Conservation (phyloP, 2,329 filamentous ascomycete genomes). For the Aureobasidium vineae region DNA sequence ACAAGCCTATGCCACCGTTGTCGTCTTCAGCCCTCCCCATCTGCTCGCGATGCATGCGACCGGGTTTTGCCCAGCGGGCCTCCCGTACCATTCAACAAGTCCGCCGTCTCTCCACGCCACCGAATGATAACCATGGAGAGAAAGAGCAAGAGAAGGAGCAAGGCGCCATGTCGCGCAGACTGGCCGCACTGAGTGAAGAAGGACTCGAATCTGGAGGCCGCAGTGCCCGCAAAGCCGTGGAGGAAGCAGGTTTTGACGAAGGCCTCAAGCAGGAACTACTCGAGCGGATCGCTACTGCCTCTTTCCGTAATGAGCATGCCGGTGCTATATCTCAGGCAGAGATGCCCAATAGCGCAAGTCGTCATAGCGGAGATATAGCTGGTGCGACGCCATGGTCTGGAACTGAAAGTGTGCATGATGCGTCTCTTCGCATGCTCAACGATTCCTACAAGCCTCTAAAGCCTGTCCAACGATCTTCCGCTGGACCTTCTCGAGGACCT, state of each 20-base stretch:
- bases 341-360: constrained; percentile 61
- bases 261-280: constrained; percentile 59
- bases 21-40: constrained; percentile 33
- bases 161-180: constrained; percentile 58
- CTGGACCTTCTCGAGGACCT: constrained; percentile 39
- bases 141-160: constrained; percentile 39
- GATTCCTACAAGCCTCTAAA: constrained; percentile 60
- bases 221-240: constrained; percentile 56
- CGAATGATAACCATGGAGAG: constrained; percentile 24
- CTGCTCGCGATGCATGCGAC: constrained; percentile 45
- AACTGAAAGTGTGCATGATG: constrained; percentile 69
- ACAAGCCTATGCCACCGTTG: constrained; percentile 27
- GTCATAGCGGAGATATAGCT: constrained; percentile 67
- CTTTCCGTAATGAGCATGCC: constrained; percentile 55
- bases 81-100: background rate
- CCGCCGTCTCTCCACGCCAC: constrained; percentile 28
- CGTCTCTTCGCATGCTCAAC: constrained; percentile 74
- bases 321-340: constrained; percentile 54
- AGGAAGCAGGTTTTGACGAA: constrained; percentile 62
- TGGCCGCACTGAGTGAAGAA: constrained; percentile 61
- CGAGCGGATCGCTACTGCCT: constrained; percentile 57
- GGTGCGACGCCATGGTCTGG: constrained; percentile 73
- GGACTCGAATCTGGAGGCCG: constrained; percentile 55
- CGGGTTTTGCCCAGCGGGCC: constrained; percentile 30
- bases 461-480: constrained; percentile 36